Conservation (phyloP, 1,284 basidiomycete genomes). For the Papiliotrema nemorosa region DNA sequence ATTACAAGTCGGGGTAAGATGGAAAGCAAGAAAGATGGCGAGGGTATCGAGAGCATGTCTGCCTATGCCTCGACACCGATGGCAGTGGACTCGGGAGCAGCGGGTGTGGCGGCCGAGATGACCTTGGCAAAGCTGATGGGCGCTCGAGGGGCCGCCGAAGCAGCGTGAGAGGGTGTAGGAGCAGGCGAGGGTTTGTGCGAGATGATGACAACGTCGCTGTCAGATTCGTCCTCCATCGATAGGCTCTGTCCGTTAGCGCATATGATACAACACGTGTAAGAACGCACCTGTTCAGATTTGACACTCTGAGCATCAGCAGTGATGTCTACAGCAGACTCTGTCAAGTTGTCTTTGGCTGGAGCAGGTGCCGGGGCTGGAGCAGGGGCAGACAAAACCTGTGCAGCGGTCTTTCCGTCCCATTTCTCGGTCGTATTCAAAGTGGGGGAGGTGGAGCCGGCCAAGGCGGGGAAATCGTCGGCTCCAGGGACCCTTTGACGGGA, state of each 20-base stretch:
- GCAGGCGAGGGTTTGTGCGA: constrained; percentile 20
- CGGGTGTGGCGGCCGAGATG: constrained; percentile 12
- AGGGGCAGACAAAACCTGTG: constrained; percentile 48
- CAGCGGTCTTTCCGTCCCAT: constrained; percentile 43
- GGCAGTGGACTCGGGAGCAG: constrained; percentile 22
- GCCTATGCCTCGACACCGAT: constrained; percentile 42
- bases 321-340: constrained; percentile 1
- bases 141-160: constrained; percentile 10
- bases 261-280: neutral
- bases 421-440: constrained; percentile 18
- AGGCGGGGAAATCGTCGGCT: constrained; percentile 50
- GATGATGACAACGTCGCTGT: constrained; percentile 48
- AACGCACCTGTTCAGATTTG: constrained; percentile 19
- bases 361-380: constrained; percentile 40
- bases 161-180: constrained; percentile 14
- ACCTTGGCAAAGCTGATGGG: constrained; percentile 42
- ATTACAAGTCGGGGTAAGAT: neutral
- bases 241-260: constrained; percentile 21
- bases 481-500: constrained; percentile 48
- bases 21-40: neutral
- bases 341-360: constrained; percentile 10
- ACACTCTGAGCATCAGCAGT: constrained; percentile 21
- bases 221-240: constrained; percentile 44
- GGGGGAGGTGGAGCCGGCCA: constrained; percentile 27
- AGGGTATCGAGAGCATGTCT: neutral